Percentiles rank a stretch among this genome's conserved stretches.
These are phyloP conservation scores for Cicer bijugum DNA, from an alignment of 306 rosid species.

Conservation along the genomic window DNA sequence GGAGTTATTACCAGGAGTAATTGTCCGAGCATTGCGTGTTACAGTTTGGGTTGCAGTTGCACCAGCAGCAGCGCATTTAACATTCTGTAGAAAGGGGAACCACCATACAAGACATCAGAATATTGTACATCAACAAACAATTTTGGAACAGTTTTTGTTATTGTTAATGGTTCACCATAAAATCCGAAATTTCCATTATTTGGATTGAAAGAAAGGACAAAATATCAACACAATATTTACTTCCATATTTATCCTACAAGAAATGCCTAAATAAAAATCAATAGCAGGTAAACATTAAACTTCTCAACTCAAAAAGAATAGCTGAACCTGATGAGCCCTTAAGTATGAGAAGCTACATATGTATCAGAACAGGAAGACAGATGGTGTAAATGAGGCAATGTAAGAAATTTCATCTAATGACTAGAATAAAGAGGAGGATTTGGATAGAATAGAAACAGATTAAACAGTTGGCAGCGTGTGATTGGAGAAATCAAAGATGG, in stretches of 20 bases:
- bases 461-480: constrained; percentile 3
- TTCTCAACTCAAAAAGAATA: constrained; percentile 17
- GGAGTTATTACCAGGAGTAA: constrained; percentile 66
- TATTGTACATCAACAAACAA: constrained; percentile 14
- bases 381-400: neutral
- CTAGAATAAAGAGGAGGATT: constrained; percentile 14
- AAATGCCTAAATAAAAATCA: constrained; percentile 1
- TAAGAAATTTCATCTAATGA: constrained; percentile 17
- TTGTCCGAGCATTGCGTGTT: constrained; percentile 58
- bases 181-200: neutral
- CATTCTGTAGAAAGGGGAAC: constrained; percentile 57
- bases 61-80: constrained; percentile 56
- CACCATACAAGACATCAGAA: constrained; percentile 39
- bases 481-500: neutral
- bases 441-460: neutral
- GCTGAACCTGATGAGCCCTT: neutral
- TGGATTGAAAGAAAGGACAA: constrained; percentile 5
- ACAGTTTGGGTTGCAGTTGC: constrained; percentile 76
- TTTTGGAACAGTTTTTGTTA: constrained; percentile 5
- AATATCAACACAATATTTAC: neutral
- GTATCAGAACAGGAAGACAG: neutral
- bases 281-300: constrained; percentile 22
- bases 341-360: neutral
- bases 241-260: constrained; percentile 13
- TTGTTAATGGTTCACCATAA: neutral